Conservation (phyloP, 345 rosid genomes). For the Aethionema arabicum region DNA sequence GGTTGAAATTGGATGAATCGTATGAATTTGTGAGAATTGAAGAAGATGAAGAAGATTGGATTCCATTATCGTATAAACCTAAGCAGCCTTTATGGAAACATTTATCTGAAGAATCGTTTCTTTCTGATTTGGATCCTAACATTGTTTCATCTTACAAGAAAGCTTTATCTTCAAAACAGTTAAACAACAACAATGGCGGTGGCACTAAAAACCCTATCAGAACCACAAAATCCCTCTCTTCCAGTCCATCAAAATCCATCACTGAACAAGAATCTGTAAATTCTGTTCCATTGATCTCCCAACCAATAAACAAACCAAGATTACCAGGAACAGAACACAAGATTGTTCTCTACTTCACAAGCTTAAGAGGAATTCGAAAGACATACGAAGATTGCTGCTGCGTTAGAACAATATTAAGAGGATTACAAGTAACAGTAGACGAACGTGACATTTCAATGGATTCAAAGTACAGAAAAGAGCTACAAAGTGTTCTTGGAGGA, state of each 20-base stretch:
- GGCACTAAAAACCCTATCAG: slow-evolving; percentile 15
- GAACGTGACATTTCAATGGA: slow-evolving; percentile 92
- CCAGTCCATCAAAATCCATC: slow-evolving; percentile 15
- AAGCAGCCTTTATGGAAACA: slow-evolving; percentile 66
- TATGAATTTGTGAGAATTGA: slow-evolving; percentile 34
- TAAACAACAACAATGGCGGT: slow-evolving; percentile 33
- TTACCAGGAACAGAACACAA: slow-evolving; percentile 37
- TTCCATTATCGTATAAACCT: slow-evolving; percentile 34
- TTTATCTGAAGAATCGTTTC: slow-evolving; percentile 67
- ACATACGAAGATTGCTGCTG: slow-evolving; percentile 80
- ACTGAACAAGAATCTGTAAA: slow-evolving; percentile 31
- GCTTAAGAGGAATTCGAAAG: slow-evolving; percentile 78
- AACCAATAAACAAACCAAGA: slow-evolving; percentile 23
- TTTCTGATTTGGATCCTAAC: slow-evolving; percentile 61
- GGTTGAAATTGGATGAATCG: slow-evolving; percentile 36
- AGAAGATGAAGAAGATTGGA: slow-evolving; percentile 34
- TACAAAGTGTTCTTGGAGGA: slow-evolving; percentile 40
- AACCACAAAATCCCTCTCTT: slow-evolving; percentile 25
- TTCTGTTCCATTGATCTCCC: slow-evolving; percentile 34
- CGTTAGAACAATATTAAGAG: slow-evolving; percentile 65
- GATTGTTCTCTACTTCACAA: slow-evolving; percentile 69
- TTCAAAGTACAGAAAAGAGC: slow-evolving; percentile 62
- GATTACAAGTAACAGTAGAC: slow-evolving; percentile 59
- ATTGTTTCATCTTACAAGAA: slow-evolving; percentile 63
- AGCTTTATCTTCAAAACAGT: slow-evolving; percentile 66